Evolutionary conservation across 805 yeast genomes (phyloP), one percentile per base, ranked within the genome.

Genomic region (Candida peoriensis): DNA sequence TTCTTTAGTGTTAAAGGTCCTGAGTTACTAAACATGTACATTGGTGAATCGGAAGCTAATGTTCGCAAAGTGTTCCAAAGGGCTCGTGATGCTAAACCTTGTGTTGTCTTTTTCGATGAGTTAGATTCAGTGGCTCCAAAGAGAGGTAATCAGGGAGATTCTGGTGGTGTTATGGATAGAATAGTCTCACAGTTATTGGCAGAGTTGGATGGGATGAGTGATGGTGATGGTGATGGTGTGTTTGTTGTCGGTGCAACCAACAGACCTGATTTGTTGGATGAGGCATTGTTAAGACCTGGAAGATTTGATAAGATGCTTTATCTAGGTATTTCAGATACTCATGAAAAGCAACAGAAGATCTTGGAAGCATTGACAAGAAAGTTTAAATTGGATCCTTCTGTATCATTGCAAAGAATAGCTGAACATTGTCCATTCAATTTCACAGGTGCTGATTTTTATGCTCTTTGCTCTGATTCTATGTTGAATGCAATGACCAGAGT

Each of bases 161-260:
- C 97, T 3, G 97, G 97, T 13, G 98, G 97, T 47, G 97, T 93
- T 3, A 93, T 93, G 98, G 98, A 93, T 56, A 74, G 98, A 58
- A 93, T 93, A 44, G 98, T 93, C 0, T 89, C 97, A 0, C 98
- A 93, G 58, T 64, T 93, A 25, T 66, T 93, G 34, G 96, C 97
- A 0, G 98, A 93, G 57, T 66, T 93, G 28, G 98, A 93, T 55
- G 97, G 97, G 18, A 90, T 90, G 97, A 81, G 94, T 50, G 81
- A 81, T 8, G 82, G 82, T 6, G 78, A 72, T 39, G 70, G 72
- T 8, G 88, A 81, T 38, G 97, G 97, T 6, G 96, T 93, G 1
- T 93, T 93, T 57, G 97, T 90, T 5, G 95, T 93, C 28, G 98
- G 98, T n/a, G 98, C 98, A 5, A 93, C 98, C 0, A 93, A 93